phyloP scores from a whole-genome alignment of 208 protist genomes.

The Acanthamoeba lenticulata region DNA sequence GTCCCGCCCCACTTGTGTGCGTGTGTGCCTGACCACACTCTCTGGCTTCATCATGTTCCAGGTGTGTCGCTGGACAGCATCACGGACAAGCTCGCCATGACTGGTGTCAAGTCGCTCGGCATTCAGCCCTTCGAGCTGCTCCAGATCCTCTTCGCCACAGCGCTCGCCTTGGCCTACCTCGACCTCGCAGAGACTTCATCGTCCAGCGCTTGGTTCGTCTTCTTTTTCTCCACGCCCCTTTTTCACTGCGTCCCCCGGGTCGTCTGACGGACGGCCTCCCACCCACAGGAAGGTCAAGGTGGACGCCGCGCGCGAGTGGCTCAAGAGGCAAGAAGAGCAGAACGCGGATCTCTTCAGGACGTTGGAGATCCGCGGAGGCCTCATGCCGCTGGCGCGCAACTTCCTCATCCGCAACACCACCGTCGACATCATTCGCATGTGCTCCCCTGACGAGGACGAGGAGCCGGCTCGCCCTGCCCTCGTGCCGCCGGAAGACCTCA shows the following conservation, averaged over 20 bases:
- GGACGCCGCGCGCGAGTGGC: neutral
- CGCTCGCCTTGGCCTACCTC: conserved; percentile 3
- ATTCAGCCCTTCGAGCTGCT: neutral
- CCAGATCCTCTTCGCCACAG: neutral
- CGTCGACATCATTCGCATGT: neutral
- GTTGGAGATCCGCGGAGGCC: neutral
- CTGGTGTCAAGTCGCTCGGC: neutral
- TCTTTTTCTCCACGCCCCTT: neutral
- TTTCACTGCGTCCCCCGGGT: neutral
- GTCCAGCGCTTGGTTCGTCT: neutral
- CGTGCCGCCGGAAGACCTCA: neutral
- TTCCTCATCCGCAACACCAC: neutral
- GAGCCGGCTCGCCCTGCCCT: neutral
- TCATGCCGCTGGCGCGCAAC: neutral
- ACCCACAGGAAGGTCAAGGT: neutral
- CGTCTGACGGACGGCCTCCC: neutral
- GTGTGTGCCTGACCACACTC: neutral
- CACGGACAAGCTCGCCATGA: neutral
- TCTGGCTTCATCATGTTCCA: neutral
- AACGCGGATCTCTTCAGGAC: neutral
- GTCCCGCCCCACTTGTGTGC: neutral
- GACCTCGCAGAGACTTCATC: neutral
- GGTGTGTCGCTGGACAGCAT: neutral
- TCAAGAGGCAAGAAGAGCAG: neutral
- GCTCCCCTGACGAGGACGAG: neutral